Evolutionary conservation across 352 stramenopile species (phyloP), one percentile per base, ranked within the genome.

Genomic region (Pythium angustatum): DNA sequence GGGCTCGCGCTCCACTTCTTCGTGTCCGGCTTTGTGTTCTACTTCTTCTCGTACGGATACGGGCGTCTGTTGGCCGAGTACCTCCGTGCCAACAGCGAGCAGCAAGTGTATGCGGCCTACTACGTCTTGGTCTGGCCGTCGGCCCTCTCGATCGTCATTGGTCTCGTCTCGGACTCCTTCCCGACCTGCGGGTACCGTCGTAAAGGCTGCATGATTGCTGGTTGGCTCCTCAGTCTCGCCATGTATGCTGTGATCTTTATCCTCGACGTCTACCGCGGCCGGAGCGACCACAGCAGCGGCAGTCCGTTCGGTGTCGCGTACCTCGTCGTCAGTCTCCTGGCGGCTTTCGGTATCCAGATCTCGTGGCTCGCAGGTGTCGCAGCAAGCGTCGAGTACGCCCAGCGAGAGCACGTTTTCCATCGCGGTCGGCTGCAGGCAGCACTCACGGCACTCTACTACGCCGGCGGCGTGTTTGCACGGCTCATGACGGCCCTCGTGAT

Each of bases 61-160:
- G 22, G 65, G 0, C 48, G 34, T 1, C 31, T 72, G n/a, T 38
- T 72, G 12, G 65, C 47, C 34, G 64, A 66, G 33, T 58, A 64
- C 51, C 56, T 71, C 41, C 26, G 41, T 26, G 26, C 44, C 17
- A 50, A 61, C 47, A 31, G 60, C 24, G 45, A 64, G n/a, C 10
- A n/a, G 7, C 59, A 64, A 24, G 38, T 56, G 5, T 38, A 56
- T 1, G 49, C 69, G 0, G 53, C 55, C 41, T 58, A 57, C 50
- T 65, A 67, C 22, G 53, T 64, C 51, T 65, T 84, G 44, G 66
- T 72, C 11, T 81, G 85, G 45, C 82, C 73, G 40, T 47, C 40
- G 64, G 61, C 66, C 15, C 40, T 77, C 28, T 69, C 60, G 47
- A 64, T 80, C n/a, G 43, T 76, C 41, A 55, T 77, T 10, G 69